Evolutionary conservation across 2,329 filamentous ascomycete species (phyloP).

Genomic region (Ophiostoma sp.): DNA sequence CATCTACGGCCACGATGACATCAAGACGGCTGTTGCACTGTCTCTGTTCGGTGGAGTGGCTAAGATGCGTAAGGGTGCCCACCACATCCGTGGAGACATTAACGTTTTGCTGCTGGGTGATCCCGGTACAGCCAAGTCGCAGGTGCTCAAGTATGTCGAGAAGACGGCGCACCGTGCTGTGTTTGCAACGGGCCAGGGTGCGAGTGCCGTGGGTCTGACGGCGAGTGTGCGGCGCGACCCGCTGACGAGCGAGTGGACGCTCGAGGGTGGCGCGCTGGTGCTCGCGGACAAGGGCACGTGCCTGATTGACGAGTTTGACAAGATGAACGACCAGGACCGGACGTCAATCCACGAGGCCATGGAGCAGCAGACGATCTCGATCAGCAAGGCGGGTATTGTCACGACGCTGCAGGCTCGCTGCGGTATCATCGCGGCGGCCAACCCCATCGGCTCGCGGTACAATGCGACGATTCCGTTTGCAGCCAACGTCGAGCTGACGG

Average conservation of each 20-base stretch:
- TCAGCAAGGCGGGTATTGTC: constrained; percentile 96
- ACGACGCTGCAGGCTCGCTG: constrained; percentile 94
- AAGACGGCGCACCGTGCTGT: constrained; percentile 95
- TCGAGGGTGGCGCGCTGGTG: constrained; percentile 92
- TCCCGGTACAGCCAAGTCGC: constrained; percentile 95
- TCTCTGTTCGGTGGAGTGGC: constrained; percentile 93
- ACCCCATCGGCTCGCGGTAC: constrained; percentile 92
- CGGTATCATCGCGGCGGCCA: constrained; percentile 92
- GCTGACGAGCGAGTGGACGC: constrained; percentile 91
- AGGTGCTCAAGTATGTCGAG: constrained; percentile 94
- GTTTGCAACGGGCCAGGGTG: constrained; percentile 95
- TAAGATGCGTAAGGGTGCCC: constrained; percentile 82
- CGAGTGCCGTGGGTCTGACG: constrained; percentile 93
- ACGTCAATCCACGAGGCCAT: constrained; percentile 99
- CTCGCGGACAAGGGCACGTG: constrained; percentile 92
- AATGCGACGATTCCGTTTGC: constrained; percentile 95
- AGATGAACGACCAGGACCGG: constrained; percentile 99
- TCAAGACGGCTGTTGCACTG: constrained; percentile 93
- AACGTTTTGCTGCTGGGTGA: constrained; percentile 95
- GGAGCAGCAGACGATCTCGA: constrained; percentile 99
- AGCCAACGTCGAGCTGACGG: constrained; percentile 91
- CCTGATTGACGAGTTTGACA: constrained; percentile 98
- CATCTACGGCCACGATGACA: constrained; percentile 93
- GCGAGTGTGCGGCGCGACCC: constrained; percentile 94
- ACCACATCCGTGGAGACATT: constrained; percentile 92